Evolutionary conservation across 1,284 basidiomycete species (phyloP).

Genomic region (Vanrija humicola): DNA sequence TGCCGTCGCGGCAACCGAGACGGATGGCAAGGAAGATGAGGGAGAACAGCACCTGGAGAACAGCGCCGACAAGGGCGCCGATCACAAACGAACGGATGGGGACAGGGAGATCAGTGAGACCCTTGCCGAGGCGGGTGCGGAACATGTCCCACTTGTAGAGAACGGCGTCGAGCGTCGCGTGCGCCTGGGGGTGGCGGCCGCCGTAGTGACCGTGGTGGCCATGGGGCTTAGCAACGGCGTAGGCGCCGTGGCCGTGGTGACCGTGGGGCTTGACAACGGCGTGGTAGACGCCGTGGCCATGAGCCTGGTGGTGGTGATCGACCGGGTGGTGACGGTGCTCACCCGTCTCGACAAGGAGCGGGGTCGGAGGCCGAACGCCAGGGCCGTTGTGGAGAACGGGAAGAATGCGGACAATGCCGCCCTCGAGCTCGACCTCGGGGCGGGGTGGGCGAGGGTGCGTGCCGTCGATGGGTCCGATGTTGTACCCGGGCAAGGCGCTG

Average conservation of each 20-base stretch:
- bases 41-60: background rate
- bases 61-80: slow-evolving; percentile 3
- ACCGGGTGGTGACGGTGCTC: background rate
- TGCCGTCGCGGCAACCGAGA: background rate
- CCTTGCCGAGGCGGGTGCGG: background rate
- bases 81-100: slow-evolving; percentile 1
- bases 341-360: too few relatives aligned
- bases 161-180: slow-evolving; percentile 1
- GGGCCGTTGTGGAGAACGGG: too few relatives aligned
- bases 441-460: too few relatives aligned
- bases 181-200: background rate
- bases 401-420: too few relatives aligned
- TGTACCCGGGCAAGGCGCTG: too few relatives aligned
- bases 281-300: background rate
- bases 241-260: background rate
- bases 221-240: background rate
- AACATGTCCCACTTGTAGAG: background rate
- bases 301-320: too few relatives aligned
- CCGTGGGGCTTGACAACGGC: background rate
- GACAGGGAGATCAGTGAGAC: slow-evolving; percentile 3
- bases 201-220: background rate
- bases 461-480: too few relatives aligned
- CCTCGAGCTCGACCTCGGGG: too few relatives aligned
- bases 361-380: too few relatives aligned
- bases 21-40: slow-evolving; percentile 4